Percentiles rank a stretch among this genome's conserved stretches.
These are phyloP conservation scores for Cutaneotrichosporon sp. DNA, from an alignment of 1,284 basidiomycete genomes.

Conservation along the genomic window DNA sequence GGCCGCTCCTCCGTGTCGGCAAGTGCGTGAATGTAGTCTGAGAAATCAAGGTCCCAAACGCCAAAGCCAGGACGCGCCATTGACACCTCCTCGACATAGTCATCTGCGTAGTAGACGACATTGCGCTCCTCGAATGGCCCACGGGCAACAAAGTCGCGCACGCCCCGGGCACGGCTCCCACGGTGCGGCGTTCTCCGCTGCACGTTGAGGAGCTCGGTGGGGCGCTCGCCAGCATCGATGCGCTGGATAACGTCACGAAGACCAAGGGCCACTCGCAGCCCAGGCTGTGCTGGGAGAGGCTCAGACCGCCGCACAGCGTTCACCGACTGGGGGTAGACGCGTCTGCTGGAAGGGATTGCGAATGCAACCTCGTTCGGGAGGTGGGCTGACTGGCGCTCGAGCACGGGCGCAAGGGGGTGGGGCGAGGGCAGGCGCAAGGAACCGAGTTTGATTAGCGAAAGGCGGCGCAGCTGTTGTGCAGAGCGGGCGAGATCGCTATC, in stretches of 20 bases:
- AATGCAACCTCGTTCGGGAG: conserved; percentile 47
- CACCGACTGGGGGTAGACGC: conserved; percentile 45
- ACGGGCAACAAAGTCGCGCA: conserved; percentile 43
- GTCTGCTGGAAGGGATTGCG: conserved; percentile 39
- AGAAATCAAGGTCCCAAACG: conserved; percentile 47
- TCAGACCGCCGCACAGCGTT: conserved; percentile 29
- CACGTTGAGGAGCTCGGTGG: conserved; percentile 13
- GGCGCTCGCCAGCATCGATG: conserved; percentile 37
- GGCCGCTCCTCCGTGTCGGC: conserved; percentile 32
- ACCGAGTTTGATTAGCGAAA: conserved; percentile 39
- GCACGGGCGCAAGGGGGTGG: conserved; percentile 41
- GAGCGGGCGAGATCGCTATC: conserved; percentile 19
- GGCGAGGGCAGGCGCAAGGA: conserved; percentile 45
- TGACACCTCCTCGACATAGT: conserved; percentile 34
- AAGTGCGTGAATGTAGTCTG: conserved; percentile 40
- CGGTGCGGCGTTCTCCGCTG: conserved; percentile 18
- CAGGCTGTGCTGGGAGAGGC: conserved; percentile 36
- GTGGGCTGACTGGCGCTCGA: conserved; percentile 37
- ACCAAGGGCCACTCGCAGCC: conserved; percentile 35
- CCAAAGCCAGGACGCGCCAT: conserved; percentile 47
- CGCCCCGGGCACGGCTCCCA: conserved; percentile 35
- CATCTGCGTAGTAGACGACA: conserved; percentile 37
- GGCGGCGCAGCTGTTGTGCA: conserved; percentile 36
- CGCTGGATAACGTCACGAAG: conserved; percentile 32
- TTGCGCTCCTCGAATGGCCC: conserved; percentile 48